Percentiles rank a stretch among this genome's conserved stretches.
phyloP scores from a whole-genome alignment of 2,329 filamentous ascomycete genomes.

The Hymenoscyphus infarciens region DNA sequence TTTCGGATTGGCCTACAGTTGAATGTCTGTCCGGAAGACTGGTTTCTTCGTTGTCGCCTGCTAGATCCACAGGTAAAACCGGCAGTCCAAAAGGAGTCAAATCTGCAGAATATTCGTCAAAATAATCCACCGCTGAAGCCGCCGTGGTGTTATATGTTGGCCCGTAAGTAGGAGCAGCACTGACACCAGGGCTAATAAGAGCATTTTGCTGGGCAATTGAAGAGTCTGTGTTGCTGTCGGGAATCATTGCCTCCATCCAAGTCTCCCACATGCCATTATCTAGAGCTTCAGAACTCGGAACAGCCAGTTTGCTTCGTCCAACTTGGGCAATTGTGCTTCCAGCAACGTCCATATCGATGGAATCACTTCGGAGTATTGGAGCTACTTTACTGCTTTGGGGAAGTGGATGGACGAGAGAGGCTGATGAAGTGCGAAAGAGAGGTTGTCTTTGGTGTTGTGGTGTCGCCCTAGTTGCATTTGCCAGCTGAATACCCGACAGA shows the following conservation, averaged over 20 bases:
- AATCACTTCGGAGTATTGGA: slow-evolving; percentile 21
- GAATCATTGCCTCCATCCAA: slow-evolving; percentile 24
- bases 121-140: not conserved
- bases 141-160: not conserved
- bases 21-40: not conserved
- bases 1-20: not conserved
- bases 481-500: not conserved
- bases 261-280: slow-evolving; percentile 32
- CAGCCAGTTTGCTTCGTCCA: slow-evolving; percentile 18
- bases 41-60: not conserved
- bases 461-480: not conserved
- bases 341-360: slow-evolving; percentile 15
- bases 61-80: not conserved
- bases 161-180: slow-evolving; percentile 12
- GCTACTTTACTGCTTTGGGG: slow-evolving; percentile 28
- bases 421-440: slow-evolving; percentile 21
- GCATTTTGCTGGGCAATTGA: not conserved
- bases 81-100: not conserved
- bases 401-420: slow-evolving; percentile 28
- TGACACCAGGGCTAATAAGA: slow-evolving; percentile 29
- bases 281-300: slow-evolving; percentile 25
- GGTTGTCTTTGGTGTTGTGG: slow-evolving; percentile 3
- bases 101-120: not conserved
- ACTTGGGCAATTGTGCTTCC: slow-evolving; percentile 29
- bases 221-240: slow-evolving; percentile 2